These are phyloP conservation scores for Kodamaea anthophila DNA, from an alignment of 1,139 yeast genomes.

Conservation along the genomic window DNA sequence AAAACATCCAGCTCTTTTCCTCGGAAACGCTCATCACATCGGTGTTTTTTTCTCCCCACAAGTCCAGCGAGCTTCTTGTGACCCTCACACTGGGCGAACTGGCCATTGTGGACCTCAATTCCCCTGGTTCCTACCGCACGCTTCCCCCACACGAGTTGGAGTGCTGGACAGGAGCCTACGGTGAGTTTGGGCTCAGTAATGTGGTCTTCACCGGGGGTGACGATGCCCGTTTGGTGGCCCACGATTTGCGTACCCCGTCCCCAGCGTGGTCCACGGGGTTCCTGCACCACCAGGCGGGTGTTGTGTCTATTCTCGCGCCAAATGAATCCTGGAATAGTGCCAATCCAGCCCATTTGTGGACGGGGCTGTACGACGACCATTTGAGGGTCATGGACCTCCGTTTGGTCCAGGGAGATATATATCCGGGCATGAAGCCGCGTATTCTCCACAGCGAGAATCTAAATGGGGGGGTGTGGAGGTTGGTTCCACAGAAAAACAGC, in stretches of 20 bases:
- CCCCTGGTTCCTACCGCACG: slow-evolving; percentile 9
- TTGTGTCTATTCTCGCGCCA: slow-evolving; percentile 64
- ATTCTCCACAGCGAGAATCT: slow-evolving; percentile 41
- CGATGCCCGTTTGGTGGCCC: slow-evolving; percentile 70
- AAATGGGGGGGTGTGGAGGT: slow-evolving; percentile 95
- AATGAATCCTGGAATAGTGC: slow-evolving; percentile 32
- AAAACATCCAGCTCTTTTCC: slow-evolving; percentile 39
- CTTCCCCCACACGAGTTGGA: slow-evolving; percentile 57
- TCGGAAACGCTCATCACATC: slow-evolving; percentile 56
- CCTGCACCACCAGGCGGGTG: slow-evolving; percentile 78
- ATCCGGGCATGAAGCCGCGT: slow-evolving; percentile 45
- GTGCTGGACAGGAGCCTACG: slow-evolving; percentile 87
- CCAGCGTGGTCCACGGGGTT: slow-evolving; percentile 50
- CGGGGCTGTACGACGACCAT: slow-evolving; percentile 89
- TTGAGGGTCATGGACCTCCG: slow-evolving; percentile 67
- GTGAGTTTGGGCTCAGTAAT: slow-evolving; percentile 45
- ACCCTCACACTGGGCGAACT: slow-evolving; percentile 59
- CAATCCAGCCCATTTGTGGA: slow-evolving; percentile 58
- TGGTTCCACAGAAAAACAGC: slow-evolving; percentile 55
- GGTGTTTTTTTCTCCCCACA: slow-evolving; percentile 48
- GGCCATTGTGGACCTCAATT: slow-evolving; percentile 26
- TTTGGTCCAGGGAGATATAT: slow-evolving; percentile 37
- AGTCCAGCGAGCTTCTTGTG: slow-evolving; percentile 29
- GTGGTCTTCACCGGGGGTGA: slow-evolving; percentile 89
- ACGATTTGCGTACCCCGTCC: slow-evolving; percentile 51